Conservation (phyloP, 2,329 filamentous ascomycete species). For the Trematosphaeria pertusa region DNA sequence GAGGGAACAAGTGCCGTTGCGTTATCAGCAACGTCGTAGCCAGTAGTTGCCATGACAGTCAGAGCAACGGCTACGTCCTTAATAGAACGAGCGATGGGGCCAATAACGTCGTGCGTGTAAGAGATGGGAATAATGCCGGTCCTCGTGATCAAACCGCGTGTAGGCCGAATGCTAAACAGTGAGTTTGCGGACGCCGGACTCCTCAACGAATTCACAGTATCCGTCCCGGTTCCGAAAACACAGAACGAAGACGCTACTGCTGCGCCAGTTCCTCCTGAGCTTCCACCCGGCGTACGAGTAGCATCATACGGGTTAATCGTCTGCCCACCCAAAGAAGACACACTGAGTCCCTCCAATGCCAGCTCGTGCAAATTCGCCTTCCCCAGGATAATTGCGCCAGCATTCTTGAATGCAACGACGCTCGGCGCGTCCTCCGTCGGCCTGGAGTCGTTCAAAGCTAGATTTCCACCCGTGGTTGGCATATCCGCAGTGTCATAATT, state of each 20-base stretch:
- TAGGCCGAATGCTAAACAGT: conserved; percentile 66
- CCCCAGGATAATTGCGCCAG: conserved; percentile 63
- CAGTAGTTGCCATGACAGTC: conserved; percentile 60
- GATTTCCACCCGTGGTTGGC: conserved; percentile 64
- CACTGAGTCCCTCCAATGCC: conserved; percentile 68
- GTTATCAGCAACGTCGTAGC: conserved; percentile 61
- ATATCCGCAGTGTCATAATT: conserved; percentile 65
- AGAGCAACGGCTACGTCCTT: conserved; percentile 60
- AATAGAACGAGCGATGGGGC: conserved; percentile 61
- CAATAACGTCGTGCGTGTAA: conserved; percentile 63
- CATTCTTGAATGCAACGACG: conserved; percentile 56
- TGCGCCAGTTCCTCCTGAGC: conserved; percentile 68
- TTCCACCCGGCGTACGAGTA: conserved; percentile 69
- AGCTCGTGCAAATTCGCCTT: conserved; percentile 69
- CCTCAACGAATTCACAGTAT: conserved; percentile 67
- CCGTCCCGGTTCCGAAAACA: conserved; percentile 65
- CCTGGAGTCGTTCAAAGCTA: conserved; percentile 57
- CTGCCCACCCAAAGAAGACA: conserved; percentile 69
- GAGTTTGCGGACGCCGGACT: conserved; percentile 68
- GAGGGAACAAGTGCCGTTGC: conserved; percentile 58
- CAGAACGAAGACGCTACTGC: conserved; percentile 66
- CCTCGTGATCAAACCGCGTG: conserved; percentile 59
- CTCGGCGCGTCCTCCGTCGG: conserved; percentile 59
- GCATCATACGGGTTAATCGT: conserved; percentile 71
- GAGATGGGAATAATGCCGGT: conserved; percentile 64